Conservation (phyloP, 2,329 filamentous ascomycete species). For the Thielaviopsis musarum region DNA sequence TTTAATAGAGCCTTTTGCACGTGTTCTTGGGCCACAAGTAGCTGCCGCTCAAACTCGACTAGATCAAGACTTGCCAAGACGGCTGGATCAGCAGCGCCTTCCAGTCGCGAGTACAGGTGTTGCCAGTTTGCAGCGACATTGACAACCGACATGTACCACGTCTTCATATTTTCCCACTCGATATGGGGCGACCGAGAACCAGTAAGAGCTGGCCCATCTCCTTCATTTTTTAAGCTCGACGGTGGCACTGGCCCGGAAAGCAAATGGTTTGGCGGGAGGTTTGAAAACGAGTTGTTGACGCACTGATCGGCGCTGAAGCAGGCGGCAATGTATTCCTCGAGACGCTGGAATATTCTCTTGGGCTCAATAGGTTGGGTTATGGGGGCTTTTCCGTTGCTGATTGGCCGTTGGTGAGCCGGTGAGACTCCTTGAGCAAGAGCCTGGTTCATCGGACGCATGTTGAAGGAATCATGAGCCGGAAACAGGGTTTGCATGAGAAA, state of each 20-base stretch:
- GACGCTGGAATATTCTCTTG: conserved; percentile 44
- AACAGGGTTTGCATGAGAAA: background rate
- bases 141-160: conserved; percentile 59
- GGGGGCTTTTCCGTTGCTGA: background rate
- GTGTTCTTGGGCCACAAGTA: conserved; percentile 46
- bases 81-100: conserved; percentile 5
- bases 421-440: background rate
- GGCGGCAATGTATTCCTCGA: conserved; percentile 61
- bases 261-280: background rate
- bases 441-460: background rate
- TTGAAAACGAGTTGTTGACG: conserved; percentile 57
- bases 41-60: conserved; percentile 28
- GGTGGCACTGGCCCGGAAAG: background rate
- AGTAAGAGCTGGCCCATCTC: conserved; percentile 16
- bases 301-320: conserved; percentile 54
- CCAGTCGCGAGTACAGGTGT: conserved; percentile 27
- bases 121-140: conserved; percentile 54
- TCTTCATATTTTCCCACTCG: conserved; percentile 53
- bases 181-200: conserved; percentile 49
- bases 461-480: background rate
- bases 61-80: conserved; percentile 17
- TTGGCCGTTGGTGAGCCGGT: background rate
- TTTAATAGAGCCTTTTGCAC: conserved; percentile 56
- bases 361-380: conserved; percentile 13
- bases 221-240: too few relatives aligned